These are phyloP conservation scores for Coriaria nepalensis DNA, from an alignment of 306 rosid genomes.

Conservation along the genomic window DNA sequence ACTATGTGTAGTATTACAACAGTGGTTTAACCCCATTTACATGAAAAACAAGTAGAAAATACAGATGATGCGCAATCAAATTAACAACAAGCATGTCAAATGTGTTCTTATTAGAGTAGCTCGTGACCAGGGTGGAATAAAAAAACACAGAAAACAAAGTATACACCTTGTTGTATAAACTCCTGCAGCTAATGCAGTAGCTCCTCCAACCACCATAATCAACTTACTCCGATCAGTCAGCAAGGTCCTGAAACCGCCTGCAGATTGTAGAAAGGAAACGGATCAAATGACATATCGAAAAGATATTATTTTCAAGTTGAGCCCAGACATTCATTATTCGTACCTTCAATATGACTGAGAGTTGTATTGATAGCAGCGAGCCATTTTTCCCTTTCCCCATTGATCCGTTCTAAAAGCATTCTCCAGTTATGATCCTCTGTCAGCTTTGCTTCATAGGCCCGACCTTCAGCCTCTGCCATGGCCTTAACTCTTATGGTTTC, in stretches of 20 bases:
- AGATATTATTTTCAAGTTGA: neutral
- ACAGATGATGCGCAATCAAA: neutral
- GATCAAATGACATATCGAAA: conserved; percentile 1
- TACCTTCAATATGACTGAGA: conserved; percentile 95
- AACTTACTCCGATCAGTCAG: conserved; percentile 85
- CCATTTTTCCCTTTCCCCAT: conserved; percentile 96
- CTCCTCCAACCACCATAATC: conserved; percentile 95
- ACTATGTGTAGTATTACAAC: too few relatives aligned
- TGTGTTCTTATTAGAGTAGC: conserved; percentile 4
- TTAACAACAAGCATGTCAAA: conserved; percentile 3
- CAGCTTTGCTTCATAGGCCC: conserved; percentile 74
- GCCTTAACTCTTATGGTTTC: conserved; percentile 88
- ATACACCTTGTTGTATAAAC: conserved; percentile 86
- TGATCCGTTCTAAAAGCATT: conserved; percentile 72
- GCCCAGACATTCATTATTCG: neutral
- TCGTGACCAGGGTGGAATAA: conserved; percentile 10
- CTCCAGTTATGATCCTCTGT: conserved; percentile 83
- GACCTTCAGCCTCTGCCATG: conserved; percentile 90
- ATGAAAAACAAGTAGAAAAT: neutral
- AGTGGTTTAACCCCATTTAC: too few relatives aligned
- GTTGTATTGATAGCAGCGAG: conserved; percentile 92
- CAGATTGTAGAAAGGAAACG: conserved; percentile 22
- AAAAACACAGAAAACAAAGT: conserved; percentile 7
- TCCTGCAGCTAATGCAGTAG: conserved; percentile 95
- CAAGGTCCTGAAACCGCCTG: conserved; percentile 78